A percentile compares a stretch with the other conserved stretches of the same genome.
Conservation (phyloP, 345 rosid species). For the Eucalyptus fibrosa region DNA sequence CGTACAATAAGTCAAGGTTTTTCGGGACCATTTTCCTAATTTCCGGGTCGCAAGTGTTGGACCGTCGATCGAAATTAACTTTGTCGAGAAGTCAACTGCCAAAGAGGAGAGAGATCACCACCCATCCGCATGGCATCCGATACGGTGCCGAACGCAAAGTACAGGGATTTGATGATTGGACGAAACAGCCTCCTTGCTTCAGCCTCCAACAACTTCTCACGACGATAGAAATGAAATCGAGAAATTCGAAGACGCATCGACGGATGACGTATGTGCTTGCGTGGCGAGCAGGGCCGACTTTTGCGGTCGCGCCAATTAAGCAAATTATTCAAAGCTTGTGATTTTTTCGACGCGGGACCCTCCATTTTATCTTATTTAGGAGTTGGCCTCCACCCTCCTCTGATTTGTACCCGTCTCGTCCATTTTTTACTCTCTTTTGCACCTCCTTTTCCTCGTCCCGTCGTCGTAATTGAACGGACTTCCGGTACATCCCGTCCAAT, state of each 20-base stretch:
- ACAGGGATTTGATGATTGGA: neutral
- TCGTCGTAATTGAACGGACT: neutral
- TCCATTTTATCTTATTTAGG: neutral
- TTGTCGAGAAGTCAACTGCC: neutral
- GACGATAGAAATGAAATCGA: neutral
- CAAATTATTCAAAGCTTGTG: neutral
- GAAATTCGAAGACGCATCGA: neutral
- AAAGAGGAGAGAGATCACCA: neutral
- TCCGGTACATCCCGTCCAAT: neutral
- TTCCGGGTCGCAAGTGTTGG: neutral
- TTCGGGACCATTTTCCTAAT: neutral
- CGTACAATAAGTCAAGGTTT: fast-evolving
- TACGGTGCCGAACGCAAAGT: neutral
- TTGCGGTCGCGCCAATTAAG: neutral
- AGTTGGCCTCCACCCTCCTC: neutral
- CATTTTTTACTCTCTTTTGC: neutral
- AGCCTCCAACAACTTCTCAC: neutral
- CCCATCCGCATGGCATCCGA: neutral
- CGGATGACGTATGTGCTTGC: neutral
- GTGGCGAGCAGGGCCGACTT: neutral
- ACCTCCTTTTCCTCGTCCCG: neutral
- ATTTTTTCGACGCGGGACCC: neutral
- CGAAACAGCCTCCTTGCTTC: neutral
- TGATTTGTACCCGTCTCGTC: neutral
- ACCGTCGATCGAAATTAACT: neutral